Base-by-base conservation (phyloP, 164 flowering plant genomes). In the Sedum album region DNA sequence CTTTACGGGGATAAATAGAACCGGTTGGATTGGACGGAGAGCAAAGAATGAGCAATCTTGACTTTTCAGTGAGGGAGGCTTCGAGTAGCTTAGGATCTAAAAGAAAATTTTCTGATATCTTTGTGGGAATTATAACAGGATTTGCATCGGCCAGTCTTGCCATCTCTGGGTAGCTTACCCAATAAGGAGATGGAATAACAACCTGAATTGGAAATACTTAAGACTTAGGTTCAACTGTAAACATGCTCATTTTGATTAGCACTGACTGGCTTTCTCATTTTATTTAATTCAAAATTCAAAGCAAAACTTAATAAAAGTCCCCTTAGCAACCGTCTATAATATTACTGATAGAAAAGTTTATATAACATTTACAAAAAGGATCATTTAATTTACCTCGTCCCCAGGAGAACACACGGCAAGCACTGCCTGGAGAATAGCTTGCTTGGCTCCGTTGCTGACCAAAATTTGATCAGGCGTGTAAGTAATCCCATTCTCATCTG, bases 1-100 rank as follows among this genome's bases (percentile, higher is more conserved):
- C 65, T 73, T 84, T 71, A 78, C 76, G 83, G 20, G 99, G 97
- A 70, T 86, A 88, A 73, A 94, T 93, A 61, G 97, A 88, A 60
- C 99, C 99, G 49, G 99, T 91, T 31, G 99, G 99, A 80, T 91
- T 94, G 33, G 97, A 90, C 44, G 97, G 99, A 61, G 97, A 87
- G 74, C 97, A 88, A 31, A 94, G 87, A 78, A 94, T 90, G 66
- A 94, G 74, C 70, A 94, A 57, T 78, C 99, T 87, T 62, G 99
- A 94, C 74, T 87, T 94, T 57, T 89, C 96, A 68, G 48, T 91
- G 64, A 94, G 71, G 74, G 80, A 86, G 51, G 96, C 86, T 66
- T 83, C 88, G 18, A 94, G 88, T 35, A 80, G 81, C 72, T 87
- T 83, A 51, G 96, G 92, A 74, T 94, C 88, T 73, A 94, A 70